Conservation (phyloP, 768 basidiomycete genomes). For the Mycena metata region DNA sequence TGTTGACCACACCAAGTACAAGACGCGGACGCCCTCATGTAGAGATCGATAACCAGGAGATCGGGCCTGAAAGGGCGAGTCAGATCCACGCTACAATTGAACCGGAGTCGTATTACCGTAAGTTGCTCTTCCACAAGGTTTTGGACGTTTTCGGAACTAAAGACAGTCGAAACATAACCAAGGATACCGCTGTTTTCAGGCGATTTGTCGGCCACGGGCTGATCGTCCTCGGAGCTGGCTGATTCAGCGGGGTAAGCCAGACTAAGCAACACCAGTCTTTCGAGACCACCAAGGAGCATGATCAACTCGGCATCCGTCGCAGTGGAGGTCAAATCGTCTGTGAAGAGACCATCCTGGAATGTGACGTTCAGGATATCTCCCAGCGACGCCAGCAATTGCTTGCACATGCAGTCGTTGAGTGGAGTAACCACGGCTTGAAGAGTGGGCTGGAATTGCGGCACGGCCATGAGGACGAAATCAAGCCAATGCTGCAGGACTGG, state of each 20-base stretch:
- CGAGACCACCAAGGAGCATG: slow-evolving; percentile 87
- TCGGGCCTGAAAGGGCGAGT: slow-evolving; percentile 60
- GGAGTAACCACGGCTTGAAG: slow-evolving; percentile 77
- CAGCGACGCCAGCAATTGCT: slow-evolving; percentile 72
- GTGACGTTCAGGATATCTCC: slow-evolving; percentile 66
- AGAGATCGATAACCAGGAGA: slow-evolving; percentile 84
- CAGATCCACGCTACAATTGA: slow-evolving; percentile 1
- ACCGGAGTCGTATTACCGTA: slow-evolving; percentile 57
- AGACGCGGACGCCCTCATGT: slow-evolving; percentile 83
- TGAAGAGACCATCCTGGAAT: slow-evolving; percentile 49
- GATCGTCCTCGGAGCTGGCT: slow-evolving; percentile 69
- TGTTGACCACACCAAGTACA: slow-evolving; percentile 82
- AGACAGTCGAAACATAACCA: slow-evolving; percentile 93
- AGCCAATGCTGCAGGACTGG: slow-evolving; percentile 95
- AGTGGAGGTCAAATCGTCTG: slow-evolving; percentile 59
- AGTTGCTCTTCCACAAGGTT: slow-evolving; percentile 65
- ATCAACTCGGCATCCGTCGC: slow-evolving; percentile 86
- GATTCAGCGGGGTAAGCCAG: slow-evolving; percentile 70
- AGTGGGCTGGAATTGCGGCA: slow-evolving; percentile 85
- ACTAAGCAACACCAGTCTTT: slow-evolving; percentile 83
- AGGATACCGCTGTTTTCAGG: slow-evolving; percentile 78
- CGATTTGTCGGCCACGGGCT: slow-evolving; percentile 62
- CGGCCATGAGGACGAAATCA: slow-evolving; percentile 93
- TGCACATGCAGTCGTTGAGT: slow-evolving; percentile 83
- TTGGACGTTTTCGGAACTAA: slow-evolving; percentile 76